phyloP scores from a whole-genome alignment of 2,329 filamentous ascomycete genomes.

The Lachnellula willkommii region DNA sequence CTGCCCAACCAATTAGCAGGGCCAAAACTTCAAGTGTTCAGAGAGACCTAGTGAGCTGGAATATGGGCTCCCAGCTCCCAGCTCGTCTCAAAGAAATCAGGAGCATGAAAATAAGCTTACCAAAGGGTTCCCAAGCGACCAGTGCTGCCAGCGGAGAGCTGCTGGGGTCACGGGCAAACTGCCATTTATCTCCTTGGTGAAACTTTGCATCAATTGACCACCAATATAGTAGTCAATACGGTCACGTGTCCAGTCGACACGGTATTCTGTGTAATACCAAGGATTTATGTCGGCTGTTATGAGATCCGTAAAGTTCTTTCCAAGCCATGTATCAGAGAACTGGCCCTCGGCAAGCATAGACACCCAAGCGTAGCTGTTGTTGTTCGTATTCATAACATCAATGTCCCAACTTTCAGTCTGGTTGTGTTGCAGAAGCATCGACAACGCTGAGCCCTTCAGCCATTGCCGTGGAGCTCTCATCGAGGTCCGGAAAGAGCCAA shows the following conservation, averaged over 20 bases:
- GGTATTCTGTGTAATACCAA: constrained; percentile 42
- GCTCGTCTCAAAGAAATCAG: too few relatives aligned
- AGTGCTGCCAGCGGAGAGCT: constrained; percentile 42
- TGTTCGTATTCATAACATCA: constrained; percentile 41
- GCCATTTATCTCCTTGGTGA: constrained; percentile 28
- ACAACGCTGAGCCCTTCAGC: constrained; percentile 38
- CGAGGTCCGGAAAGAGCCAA: constrained; percentile 41
- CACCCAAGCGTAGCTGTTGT: constrained; percentile 35
- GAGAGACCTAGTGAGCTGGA: too few relatives aligned
- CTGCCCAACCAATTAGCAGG: constrained; percentile 4
- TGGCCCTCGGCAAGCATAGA: constrained; percentile 36
- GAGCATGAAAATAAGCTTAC: too few relatives aligned
- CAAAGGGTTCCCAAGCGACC: constrained; percentile 40
- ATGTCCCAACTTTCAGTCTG: constrained; percentile 38
- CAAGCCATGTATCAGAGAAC: constrained; percentile 34
- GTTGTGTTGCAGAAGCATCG: constrained; percentile 43
- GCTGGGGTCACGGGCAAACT: constrained; percentile 37
- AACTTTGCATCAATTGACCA: constrained; percentile 32
- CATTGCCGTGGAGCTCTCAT: constrained; percentile 37
- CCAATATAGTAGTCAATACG: constrained; percentile 40
- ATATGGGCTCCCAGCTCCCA: too few relatives aligned
- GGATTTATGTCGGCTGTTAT: constrained; percentile 23
- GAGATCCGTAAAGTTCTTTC: constrained; percentile 22
- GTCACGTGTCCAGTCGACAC: constrained; percentile 43
- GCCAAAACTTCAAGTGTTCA: too few relatives aligned